Evolutionary conservation across 208 protist species (phyloP), one percentile per base, ranked within the genome.

Genomic region (Lotmaria passim): DNA sequence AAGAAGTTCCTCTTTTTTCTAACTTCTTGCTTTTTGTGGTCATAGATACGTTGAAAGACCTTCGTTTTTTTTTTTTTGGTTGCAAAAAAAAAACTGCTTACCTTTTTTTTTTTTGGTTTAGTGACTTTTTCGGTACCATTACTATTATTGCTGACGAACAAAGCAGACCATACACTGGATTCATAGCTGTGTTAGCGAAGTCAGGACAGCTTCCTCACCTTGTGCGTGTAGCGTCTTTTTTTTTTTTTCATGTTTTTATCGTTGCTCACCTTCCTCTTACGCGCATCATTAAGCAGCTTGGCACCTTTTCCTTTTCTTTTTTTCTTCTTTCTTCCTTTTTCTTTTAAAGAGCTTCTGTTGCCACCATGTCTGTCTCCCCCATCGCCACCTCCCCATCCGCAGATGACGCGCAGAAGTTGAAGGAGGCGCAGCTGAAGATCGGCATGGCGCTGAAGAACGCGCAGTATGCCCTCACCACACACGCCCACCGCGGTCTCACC

Each of bases 391-490:
- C 69, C 2, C 21, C 73, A 6, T 28, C 47, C 5, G 60, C 72
- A 33, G 75, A 77, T 12, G 80, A 77, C 33, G 38, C 55, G 31
- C 77, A 86, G 24, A 80, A 62, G 53, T 38, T 82, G 38, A 74
- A 77, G 17, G 76, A 85, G 34, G 75, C 78, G 31, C 79, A 88
- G 68, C 56, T 69, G 19, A 81, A 71, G 14, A 90, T 93, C 52
- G 84, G 79, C n/a, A 76, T 79, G 24, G 71, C 84, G 8, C 66
- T 93, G 38, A 77, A 85, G 43, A 86, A 87, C 39, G 84, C 84
- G 11, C 81, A 93, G 73, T 82, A 87, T 48, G 79, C 83, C 14
- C 62, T 93, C 21, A 85, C 67, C 53, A 80, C 82, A 8, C 62
- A 80, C 58, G 64, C 61, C 23, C 56, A 75, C 36, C 66, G 75